Evolutionary conservation across 2,329 filamentous ascomycete genomes (phyloP), one percentile per base, ranked within the genome.

Genomic region (Endothia cerciana): DNA sequence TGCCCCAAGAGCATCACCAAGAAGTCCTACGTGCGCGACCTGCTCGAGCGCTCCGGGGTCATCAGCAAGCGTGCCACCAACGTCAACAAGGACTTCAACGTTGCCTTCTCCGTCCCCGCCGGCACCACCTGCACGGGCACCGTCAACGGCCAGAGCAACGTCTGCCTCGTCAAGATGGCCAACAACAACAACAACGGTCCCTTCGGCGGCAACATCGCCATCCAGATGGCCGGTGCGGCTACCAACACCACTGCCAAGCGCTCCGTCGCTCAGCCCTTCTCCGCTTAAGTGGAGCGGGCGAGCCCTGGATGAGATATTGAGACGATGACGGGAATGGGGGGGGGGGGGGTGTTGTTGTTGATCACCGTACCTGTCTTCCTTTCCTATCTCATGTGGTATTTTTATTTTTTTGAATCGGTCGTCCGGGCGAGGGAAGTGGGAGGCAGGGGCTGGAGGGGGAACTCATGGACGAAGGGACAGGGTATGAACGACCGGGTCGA

Each of bases 131-230:
- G 79, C 72, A 73, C 70, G 0, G 79, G 79, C 15, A 74, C 74
- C 8, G 66, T 78, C 25, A 73, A 69, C 19, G 74, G 75, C 47
- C 61, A 74, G 67, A 40, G 59, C 3, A 77, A 77, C 64, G 77
- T 81, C 64, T 82, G 80, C 72, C 71, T 81, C 33, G 73, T 80
- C 69, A 81, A 80, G 75, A 76, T 82, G 65, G 77, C 77, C 63
- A 81, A 81, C 73, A 70, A 70, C 63, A 78, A 78, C 70, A 65
- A 65, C 13, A 77, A 76, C 2, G 80, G 79, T 0, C 79, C 79
- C 6, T 81, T 81, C 68, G 79, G 78, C 47, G 79, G 79, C 28
- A 73, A 77, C 30, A 69, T 80, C 10, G 74, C 78, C 19, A 73
- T 81, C 67, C 79, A 81, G 73, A 77, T 79, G 60, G 76, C 68